Conservation (phyloP, 2,329 filamentous ascomycete species). For the Aspergillus felis region DNA sequence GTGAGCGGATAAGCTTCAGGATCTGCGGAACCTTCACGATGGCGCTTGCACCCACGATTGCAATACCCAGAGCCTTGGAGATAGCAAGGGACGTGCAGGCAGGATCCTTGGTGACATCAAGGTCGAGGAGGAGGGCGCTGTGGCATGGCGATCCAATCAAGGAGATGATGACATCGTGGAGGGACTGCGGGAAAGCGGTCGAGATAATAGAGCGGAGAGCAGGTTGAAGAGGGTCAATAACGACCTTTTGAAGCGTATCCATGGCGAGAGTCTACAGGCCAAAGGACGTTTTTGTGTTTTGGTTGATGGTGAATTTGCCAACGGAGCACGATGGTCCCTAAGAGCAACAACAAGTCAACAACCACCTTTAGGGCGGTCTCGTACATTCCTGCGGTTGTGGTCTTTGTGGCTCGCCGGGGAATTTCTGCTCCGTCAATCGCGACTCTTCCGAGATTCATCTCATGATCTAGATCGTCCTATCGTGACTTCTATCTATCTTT, state of each 20-base stretch:
- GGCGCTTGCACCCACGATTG: slow-evolving; percentile 83
- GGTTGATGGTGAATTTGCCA: background rate
- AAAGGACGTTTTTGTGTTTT: background rate
- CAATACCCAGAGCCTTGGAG: slow-evolving; percentile 88
- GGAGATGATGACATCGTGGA: slow-evolving; percentile 70
- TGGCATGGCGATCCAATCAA: slow-evolving; percentile 85
- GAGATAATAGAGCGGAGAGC: slow-evolving; percentile 66
- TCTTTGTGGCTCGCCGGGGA: slow-evolving; percentile 24
- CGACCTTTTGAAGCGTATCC: slow-evolving; percentile 39
- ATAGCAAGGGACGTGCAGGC: slow-evolving; percentile 84
- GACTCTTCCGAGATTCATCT: slow-evolving; percentile 1
- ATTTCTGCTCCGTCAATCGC: slow-evolving; percentile 18
- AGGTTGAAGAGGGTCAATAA: slow-evolving; percentile 43
- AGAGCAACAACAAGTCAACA: background rate
- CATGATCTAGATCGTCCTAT: background rate
- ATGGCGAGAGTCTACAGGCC: slow-evolving; percentile 21
- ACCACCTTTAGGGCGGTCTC: background rate
- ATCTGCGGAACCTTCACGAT: slow-evolving; percentile 98
- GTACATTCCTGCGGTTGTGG: slow-evolving; percentile 23
- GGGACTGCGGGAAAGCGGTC: slow-evolving; percentile 66
- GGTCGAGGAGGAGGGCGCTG: slow-evolving; percentile 75
- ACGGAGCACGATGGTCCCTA: background rate
- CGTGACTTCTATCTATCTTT: slow-evolving; percentile 2
- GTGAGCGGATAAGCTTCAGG: slow-evolving; percentile 78
- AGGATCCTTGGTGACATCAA: slow-evolving; percentile 68